Base-by-base conservation (phyloP, 306 rosid genomes). In the Gastrolobium villosum region DNA sequence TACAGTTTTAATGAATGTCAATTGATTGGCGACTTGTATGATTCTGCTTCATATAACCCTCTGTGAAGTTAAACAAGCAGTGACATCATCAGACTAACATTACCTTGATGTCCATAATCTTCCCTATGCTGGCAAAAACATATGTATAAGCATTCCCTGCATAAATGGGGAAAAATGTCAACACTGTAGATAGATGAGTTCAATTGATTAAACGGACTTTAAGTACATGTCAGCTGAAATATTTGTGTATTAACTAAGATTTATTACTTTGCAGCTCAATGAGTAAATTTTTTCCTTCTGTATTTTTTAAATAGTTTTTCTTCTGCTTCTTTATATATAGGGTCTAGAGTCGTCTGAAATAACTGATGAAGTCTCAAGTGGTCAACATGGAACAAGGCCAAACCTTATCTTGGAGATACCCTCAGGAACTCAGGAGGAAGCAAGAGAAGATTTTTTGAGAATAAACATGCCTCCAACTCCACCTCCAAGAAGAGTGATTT, bases 381-480 rank as follows among this genome's bases (percentile, higher is more conserved):
- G 31, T 59, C 85, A 77, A 44, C 84, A 76, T 40, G 75, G 78
- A 66, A 87, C 85, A 80, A 73, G 80, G 75, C 74, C 81, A 66
- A 79, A 85, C 68, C 87, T 85, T 39, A 43, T 62, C 40, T 56
- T 84, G 77, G 73, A 88, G 35, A 83, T 79, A 81, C 93, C 87
- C 8, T 26, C 86, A 20, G 83, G 61, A 82, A 76, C 54, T 60
- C 65, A 72, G 4, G 90, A 85, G 69, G 85, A 81, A 71, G 49
- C 84, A 56, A 62, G 70, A 26, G 92, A 91, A 62, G 89, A 87
- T 35, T 91, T 74, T 76, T 76, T 79, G 79, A 81, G 85, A 69
- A 84, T 86, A 76, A 82, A 88, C 79, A 87, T 85, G 74, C 88
- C 93, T 20, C 87, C 74, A 81, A 85, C 89, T 2, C 88, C 93